A percentile compares a stretch with the other conserved stretches of the same genome.
Conservation (phyloP, 1,284 basidiomycete genomes). For the Veloboletus limbatus region DNA sequence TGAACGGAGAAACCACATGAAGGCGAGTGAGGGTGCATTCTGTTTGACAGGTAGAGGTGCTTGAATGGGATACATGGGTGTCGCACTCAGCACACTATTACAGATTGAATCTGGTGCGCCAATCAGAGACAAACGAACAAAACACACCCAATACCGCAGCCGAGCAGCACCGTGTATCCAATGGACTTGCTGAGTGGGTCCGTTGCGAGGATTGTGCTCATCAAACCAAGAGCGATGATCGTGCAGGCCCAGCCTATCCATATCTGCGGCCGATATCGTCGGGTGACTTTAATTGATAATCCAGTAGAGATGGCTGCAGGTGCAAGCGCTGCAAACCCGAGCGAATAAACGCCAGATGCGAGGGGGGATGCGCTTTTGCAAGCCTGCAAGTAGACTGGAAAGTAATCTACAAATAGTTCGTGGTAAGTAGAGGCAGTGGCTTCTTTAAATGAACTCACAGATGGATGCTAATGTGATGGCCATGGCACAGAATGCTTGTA, state of each 20-base stretch:
- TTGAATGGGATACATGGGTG: slow-evolving; percentile 28
- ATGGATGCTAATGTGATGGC: background rate
- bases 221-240: slow-evolving; percentile 2
- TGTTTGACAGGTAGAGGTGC: slow-evolving; percentile 34
- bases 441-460: slow-evolving; percentile 5
- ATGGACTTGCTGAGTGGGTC: background rate
- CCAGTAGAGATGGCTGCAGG: background rate
- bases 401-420: slow-evolving; percentile 3
- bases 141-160: slow-evolving; percentile 10
- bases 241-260: slow-evolving; percentile 8
- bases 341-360: slow-evolving; percentile 8
- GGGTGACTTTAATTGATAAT: slow-evolving; percentile 2
- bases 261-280: slow-evolving; percentile 10
- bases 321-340: slow-evolving; percentile 3
- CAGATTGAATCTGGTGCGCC: background rate
- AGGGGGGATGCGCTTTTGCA: slow-evolving; percentile 11
- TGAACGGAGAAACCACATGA: slow-evolving; percentile 33
- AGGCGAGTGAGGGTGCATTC: slow-evolving; percentile 35
- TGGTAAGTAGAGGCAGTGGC: background rate
- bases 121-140: background rate
- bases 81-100: background rate
- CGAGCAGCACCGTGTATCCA: background rate
- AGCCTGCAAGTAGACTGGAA: slow-evolving; percentile 16
- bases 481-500: slow-evolving; percentile 7
- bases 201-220: slow-evolving; percentile 1